Evolutionary conservation across 495 filamentous ascomycete genomes (phyloP), one percentile per base, ranked within the genome.

Genomic region (Daldinia bambusicola): DNA sequence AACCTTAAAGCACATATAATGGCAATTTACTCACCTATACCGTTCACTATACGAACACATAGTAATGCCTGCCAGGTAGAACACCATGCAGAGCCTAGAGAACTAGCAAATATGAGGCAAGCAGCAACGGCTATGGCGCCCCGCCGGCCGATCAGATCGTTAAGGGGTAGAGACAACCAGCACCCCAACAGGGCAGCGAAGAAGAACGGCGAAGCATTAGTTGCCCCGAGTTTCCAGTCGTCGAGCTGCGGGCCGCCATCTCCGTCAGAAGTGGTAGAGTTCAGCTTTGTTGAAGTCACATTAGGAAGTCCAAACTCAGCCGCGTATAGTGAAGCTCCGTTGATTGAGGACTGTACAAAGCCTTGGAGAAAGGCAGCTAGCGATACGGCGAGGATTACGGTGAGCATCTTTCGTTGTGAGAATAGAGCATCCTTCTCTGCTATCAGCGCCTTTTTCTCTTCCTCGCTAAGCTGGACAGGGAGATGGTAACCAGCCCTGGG

Each of bases 331-430:
- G 74, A 73, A 4, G 74, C 74, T 8, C 74, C 74, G 43, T 75
- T 75, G 51, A 75, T 75, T 8, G 74, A 75, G 0, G 74, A 75
- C 38, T 75, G 74, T 3, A 75, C 74, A 32, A 73, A 74, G 2
- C 74, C 74, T 50, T 78, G 76, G 2, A 78, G 59, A 20, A 78
- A 72, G 30, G 76, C 76, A 0, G 76, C 75, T 1, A 78, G 70
- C 14, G 76, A 77, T 20, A 78, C 76, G 6, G 76, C 76, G 38
- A 78, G 65, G 38, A 77, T 63, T 34, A 78, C 75, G 16, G 74
- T 63, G 20, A 69, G 58, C 75, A 78, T 78, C 4, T 38, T 55
- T n/a, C 56, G 55, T 31, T 77, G 43, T 13, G 68, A 71, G 36
- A 75, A 74, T 6, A 74, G 52, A 9, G 50, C 55, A 16, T 78